Evolutionary conservation across 306 rosid species (phyloP).

Genomic region (Casuarina equisetifolia): DNA sequence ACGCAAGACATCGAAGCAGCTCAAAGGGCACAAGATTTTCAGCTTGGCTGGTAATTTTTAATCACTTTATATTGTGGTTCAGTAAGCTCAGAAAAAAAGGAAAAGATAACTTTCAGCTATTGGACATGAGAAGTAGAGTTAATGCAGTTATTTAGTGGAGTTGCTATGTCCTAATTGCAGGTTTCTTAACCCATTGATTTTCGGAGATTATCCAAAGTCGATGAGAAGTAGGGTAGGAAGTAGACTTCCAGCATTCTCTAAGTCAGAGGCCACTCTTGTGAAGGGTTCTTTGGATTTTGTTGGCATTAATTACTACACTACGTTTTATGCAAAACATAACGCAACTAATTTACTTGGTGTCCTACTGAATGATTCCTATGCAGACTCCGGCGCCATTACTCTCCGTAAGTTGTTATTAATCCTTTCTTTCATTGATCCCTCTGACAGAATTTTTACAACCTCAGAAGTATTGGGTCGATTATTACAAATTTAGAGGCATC

Average conservation of each 20-base stretch:
- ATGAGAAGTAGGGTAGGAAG: constrained; percentile 62
- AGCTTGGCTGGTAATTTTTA: constrained; percentile 78
- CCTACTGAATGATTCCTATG: constrained; percentile 46
- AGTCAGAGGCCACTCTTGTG: constrained; percentile 40
- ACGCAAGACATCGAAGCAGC: constrained; percentile 68
- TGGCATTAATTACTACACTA: constrained; percentile 94
- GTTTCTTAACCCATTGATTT: constrained; percentile 72
- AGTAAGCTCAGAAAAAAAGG: not conserved
- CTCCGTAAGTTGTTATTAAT: constrained; percentile 58
- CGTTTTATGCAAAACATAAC: constrained; percentile 55
- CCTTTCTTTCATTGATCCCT: not conserved
- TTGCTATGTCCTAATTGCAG: constrained; percentile 29
- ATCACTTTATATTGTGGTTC: not conserved
- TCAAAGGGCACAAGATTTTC: constrained; percentile 91
- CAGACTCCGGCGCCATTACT: constrained; percentile 69
- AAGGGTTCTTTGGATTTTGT: constrained; percentile 87
- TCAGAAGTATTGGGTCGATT: not conserved
- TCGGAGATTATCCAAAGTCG: constrained; percentile 77
- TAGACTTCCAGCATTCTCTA: constrained; percentile 64
- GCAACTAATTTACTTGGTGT: constrained; percentile 17
- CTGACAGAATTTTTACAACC: not conserved
- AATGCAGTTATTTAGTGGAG: not conserved
- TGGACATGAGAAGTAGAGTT: not conserved
- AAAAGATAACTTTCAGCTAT: not conserved
- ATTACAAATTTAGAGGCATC: not conserved